phyloP scores from a whole-genome alignment of 208 protist species.

The Acanthamoeba castellanii region DNA sequence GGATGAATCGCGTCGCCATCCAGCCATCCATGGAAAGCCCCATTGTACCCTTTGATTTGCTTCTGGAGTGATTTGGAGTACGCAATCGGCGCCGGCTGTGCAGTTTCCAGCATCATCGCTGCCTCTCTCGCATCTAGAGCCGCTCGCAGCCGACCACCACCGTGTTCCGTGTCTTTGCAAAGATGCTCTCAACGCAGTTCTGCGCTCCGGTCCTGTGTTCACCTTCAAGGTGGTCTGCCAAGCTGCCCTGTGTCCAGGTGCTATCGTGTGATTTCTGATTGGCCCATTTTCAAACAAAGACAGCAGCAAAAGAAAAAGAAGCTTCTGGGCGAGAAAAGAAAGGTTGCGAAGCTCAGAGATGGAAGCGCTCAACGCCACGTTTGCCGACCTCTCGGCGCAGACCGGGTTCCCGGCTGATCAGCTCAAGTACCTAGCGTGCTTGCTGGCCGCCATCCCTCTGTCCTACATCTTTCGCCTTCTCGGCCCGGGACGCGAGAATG shows the following conservation, averaged over 20 bases:
- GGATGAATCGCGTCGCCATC: not conserved
- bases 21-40: not conserved
- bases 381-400: not conserved
- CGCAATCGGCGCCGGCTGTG: not conserved
- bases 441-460: slow-evolving; percentile 23
- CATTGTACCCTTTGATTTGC: not conserved
- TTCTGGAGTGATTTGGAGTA: not conserved
- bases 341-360: not conserved
- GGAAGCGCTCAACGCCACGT: slow-evolving; percentile 16
- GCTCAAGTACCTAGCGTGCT: slow-evolving; percentile 62
- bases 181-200: not conserved
- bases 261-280: not conserved
- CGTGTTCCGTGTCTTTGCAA: not conserved
- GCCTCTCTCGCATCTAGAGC: not conserved
- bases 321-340: not conserved
- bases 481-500: not conserved
- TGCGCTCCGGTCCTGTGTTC: not conserved
- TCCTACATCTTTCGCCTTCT: slow-evolving; percentile 42
- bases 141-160: not conserved
- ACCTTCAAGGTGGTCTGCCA: too few species aligned
- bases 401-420: slow-evolving; percentile 57
- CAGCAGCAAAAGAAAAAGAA: not conserved
- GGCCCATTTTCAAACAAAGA: not conserved
- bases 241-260: not conserved
- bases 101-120: slow-evolving; percentile 4